phyloP scores from a whole-genome alignment of 2,329 filamentous ascomycete genomes.

The Myriosclerotinia scirpicola region DNA sequence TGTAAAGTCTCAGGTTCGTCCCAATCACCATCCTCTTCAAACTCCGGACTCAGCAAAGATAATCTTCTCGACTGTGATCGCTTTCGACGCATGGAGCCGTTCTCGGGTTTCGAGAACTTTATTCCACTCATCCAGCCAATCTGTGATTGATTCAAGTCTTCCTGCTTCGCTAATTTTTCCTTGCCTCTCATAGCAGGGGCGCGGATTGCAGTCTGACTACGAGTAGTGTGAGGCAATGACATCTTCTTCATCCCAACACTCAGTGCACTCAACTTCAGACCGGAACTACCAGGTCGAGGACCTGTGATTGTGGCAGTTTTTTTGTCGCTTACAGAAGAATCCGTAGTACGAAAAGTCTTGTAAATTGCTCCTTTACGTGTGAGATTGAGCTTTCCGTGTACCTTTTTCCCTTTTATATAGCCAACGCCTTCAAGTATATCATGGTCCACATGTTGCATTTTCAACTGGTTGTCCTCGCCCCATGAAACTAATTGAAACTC shows the following conservation, averaged over 20 bases:
- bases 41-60: constrained; percentile 39
- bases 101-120: constrained; percentile 51
- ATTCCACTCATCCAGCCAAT: constrained; percentile 71
- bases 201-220: constrained; percentile 33
- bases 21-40: constrained; percentile 49
- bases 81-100: constrained; percentile 27
- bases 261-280: constrained; percentile 40
- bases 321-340: constrained; percentile 58
- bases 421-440: constrained; percentile 67
- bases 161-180: constrained; percentile 33
- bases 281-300: constrained; percentile 50
- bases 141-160: constrained; percentile 52
- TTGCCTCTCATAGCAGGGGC: constrained; percentile 40
- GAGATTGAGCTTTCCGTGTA: constrained; percentile 64
- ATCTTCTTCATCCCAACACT: constrained; percentile 45
- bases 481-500: constrained; percentile 94
- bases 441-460: constrained; percentile 71
- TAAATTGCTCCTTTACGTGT: constrained; percentile 85
- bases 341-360: constrained; percentile 77
- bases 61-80: constrained; percentile 35
- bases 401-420: constrained; percentile 66
- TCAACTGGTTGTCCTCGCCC: constrained; percentile 82
- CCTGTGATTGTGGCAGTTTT: constrained; percentile 63
- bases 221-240: constrained; percentile 42
- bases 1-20: constrained; percentile 59